Percentiles rank a stretch among this genome's conserved stretches.
These are phyloP conservation scores for Agaricus subrufescens DNA, from an alignment of 768 basidiomycete genomes.

Conservation along the genomic window DNA sequence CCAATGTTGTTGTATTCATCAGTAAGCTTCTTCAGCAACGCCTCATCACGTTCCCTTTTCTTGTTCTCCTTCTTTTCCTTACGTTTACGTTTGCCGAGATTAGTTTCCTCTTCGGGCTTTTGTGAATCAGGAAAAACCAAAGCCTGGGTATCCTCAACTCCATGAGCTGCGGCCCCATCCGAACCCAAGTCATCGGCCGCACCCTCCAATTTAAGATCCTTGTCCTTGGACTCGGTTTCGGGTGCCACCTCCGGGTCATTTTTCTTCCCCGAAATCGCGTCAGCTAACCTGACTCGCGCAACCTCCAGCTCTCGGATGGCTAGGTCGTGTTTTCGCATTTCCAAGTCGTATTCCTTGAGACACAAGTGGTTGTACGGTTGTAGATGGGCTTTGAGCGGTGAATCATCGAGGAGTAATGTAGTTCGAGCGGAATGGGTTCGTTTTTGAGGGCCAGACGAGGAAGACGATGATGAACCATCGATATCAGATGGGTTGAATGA, in stretches of 20 bases:
- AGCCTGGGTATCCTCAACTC: background rate
- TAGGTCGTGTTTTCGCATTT: conserved; percentile 32
- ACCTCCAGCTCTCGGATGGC: conserved; percentile 14
- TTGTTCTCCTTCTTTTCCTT: conserved; percentile 15
- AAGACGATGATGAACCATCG: conserved; percentile 11
- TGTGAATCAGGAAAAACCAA: background rate
- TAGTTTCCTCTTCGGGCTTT: background rate
- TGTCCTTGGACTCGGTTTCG: too few species aligned
- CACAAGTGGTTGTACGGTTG: conserved; percentile 85
- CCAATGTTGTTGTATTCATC: background rate
- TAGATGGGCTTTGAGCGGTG: conserved; percentile 49
- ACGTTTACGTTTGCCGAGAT: conserved; percentile 13
- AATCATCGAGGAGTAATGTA: conserved; percentile 51
- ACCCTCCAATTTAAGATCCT: too few species aligned
- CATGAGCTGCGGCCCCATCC: background rate
- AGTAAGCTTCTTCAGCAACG: conserved; percentile 11
- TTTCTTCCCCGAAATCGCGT: background rate
- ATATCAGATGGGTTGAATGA: background rate
- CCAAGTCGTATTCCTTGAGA: conserved; percentile 59
- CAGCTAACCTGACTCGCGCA: background rate
- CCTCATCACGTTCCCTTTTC: background rate
- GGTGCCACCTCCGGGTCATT: background rate
- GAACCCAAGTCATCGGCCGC: background rate
- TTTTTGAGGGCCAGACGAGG: background rate
- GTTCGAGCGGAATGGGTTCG: conserved; percentile 36